Conservation (phyloP, 2,329 filamentous ascomycete species). For the Neonectria magnoliae region DNA sequence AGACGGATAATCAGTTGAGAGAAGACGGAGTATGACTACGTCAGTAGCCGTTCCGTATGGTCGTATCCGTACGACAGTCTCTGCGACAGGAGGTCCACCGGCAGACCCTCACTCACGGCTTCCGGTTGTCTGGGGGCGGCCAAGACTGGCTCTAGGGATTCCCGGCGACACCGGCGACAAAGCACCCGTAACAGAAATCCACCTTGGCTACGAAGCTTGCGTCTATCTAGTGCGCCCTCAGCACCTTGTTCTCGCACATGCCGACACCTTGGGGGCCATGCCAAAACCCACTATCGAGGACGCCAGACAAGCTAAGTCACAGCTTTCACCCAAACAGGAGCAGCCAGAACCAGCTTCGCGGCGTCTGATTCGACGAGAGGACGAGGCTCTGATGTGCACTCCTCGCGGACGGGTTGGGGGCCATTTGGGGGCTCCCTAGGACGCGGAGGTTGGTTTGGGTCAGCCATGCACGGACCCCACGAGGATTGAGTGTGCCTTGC, state of each 20-base stretch:
- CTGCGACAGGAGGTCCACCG: not conserved
- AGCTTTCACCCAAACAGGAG: conserved; percentile 2
- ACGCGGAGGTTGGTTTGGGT: not conserved
- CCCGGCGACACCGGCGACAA: not conserved
- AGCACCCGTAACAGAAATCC: not conserved
- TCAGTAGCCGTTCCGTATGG: not conserved
- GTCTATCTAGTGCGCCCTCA: not conserved
- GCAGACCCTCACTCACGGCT: not conserved
- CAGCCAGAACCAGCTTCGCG: not conserved
- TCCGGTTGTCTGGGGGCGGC: not conserved
- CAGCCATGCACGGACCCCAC: not conserved
- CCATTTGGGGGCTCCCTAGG: conserved; percentile 2
- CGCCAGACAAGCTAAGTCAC: not conserved
- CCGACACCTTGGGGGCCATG: conserved; percentile 11
- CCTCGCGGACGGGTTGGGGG: not conserved
- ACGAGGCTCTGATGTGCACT: not conserved
- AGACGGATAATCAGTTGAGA: no score
- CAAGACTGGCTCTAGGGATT: not conserved
- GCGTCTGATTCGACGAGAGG: conserved; percentile 6
- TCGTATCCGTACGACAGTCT: not conserved
- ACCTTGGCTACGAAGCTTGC: not conserved
- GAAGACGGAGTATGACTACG: not conserved
- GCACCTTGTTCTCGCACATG: conserved; percentile 1
- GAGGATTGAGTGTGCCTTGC: not conserved
- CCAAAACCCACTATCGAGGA: conserved; percentile 3